Conservation (phyloP, 768 basidiomycete genomes). For the Naganishia vishniacii region DNA sequence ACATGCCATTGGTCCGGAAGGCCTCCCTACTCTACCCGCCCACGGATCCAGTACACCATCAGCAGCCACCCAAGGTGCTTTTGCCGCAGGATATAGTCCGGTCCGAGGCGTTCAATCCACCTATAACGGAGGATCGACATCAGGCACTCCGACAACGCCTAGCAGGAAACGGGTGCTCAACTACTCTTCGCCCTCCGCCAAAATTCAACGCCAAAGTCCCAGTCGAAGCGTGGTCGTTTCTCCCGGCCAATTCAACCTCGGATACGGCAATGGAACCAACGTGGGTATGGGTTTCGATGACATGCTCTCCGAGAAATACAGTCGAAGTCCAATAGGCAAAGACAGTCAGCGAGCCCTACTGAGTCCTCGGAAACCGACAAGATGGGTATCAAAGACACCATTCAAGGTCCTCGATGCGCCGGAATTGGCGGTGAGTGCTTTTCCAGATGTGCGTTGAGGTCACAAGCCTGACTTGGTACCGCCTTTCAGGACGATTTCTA, state of each 20-base stretch:
- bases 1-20: constrained; percentile 32
- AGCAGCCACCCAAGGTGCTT: constrained; percentile 34
- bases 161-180: constrained; percentile 45
- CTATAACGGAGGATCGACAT: background rate
- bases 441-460: constrained; percentile 16
- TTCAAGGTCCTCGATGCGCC: constrained; percentile 96
- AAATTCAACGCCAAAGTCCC: constrained; percentile 49
- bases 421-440: constrained; percentile 63
- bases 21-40: constrained; percentile 39
- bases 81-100: constrained; percentile 40
- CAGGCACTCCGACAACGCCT: constrained; percentile 43
- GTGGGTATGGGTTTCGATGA: constrained; percentile 59
- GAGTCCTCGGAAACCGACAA: constrained; percentile 71
- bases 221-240: constrained; percentile 50
- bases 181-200: constrained; percentile 49
- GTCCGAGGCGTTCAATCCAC: constrained; percentile 31
- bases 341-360: constrained; percentile 76
- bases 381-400: constrained; percentile 86
- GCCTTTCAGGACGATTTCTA: constrained; percentile 76
- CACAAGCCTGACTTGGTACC: background rate
- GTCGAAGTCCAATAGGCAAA: constrained; percentile 79
- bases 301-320: constrained; percentile 81
- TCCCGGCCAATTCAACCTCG: constrained; percentile 43
- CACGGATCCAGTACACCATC: constrained; percentile 43
- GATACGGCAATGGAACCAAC: constrained; percentile 32